phyloP scores from a whole-genome alignment of 768 basidiomycete species.

The Pholiota conissans region DNA sequence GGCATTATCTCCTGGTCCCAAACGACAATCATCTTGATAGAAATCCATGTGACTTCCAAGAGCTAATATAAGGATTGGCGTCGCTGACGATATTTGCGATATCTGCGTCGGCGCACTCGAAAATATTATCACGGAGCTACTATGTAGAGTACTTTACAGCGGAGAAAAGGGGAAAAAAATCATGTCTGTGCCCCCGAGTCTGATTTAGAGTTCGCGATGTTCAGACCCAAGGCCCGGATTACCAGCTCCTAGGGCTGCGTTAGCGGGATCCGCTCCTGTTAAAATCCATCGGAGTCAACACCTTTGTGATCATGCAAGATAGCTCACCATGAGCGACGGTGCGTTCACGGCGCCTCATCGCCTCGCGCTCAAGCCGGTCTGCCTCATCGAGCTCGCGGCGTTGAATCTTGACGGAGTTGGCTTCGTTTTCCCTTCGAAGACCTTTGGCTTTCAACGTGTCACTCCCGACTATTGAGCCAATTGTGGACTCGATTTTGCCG shows the following conservation, averaged over 20 bases:
- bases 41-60: background rate
- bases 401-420: slow-evolving; percentile 43
- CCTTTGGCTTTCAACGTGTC: slow-evolving; percentile 48
- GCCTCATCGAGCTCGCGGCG: slow-evolving; percentile 52
- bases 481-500: slow-evolving; percentile 49
- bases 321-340: slow-evolving; percentile 51
- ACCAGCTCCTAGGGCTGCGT: too few species aligned
- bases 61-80: background rate
- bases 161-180: too few species aligned
- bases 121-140: too few species aligned
- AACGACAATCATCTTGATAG: background rate
- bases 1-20: background rate
- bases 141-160: too few species aligned
- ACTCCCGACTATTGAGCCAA: slow-evolving; percentile 46
- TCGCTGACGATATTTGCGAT: too few species aligned
- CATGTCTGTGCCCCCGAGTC: too few species aligned
- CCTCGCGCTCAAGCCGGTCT: slow-evolving; percentile 53
- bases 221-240: too few species aligned
- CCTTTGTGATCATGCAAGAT: too few species aligned
- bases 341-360: slow-evolving; percentile 45
- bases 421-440: slow-evolving; percentile 53
- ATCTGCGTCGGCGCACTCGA: too few species aligned
- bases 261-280: too few species aligned
- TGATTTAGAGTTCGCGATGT: too few species aligned
- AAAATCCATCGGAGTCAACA: too few species aligned